Evolutionary conservation across 1,284 basidiomycete genomes (phyloP), one percentile per base, ranked within the genome.

Genomic region (Leccinum subatratum): DNA sequence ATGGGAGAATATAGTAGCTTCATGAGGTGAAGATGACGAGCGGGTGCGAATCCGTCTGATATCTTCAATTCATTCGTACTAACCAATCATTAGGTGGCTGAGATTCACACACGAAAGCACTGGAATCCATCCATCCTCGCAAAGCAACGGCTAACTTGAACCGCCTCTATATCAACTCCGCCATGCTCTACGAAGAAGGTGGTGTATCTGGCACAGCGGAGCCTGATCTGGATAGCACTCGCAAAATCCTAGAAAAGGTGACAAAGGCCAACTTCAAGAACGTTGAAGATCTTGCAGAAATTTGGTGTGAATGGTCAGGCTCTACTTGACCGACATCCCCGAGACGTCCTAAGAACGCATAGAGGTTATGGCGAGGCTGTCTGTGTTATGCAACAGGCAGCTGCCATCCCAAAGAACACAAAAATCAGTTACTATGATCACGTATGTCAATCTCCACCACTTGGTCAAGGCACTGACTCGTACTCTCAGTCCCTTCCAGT

Each of bases 271-370:
- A 93, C 71, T 98, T 95, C 83, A 94, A 91, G 77, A 82, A 87
- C n/a, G 96, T 99, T 5, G 97, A 99, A 76, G 97, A 99, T 75
- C 84, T 99, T 37, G 97, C 97, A 0, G 97, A 99, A 78, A 86
- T 98, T 16, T 99, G 97, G 97, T 97, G 95, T 77, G 95, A 98
- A 78, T 99, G 96, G 96, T 90, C 97, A 9, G 92, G 85, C 18
- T 39, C 64, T 42, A 32, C 20, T 70, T 39, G 20, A 56, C 32
- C 62, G 22, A 25, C 25, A n/a, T 65, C 34, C 51, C n/a, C 32
- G 34, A 34, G 61, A 66, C n/a, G 63, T 66, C 54, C 68, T 72
- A 28, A 69, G 65, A 61, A 34, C 65, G 6, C 30, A 25, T 75
- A 96, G 95, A 70, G 96, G 98, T 75, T 98, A 96, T 72, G 95